Evolutionary conservation across 2,329 filamentous ascomycete species (phyloP).

Genomic region (Neoscytalidium dimidiatum): DNA sequence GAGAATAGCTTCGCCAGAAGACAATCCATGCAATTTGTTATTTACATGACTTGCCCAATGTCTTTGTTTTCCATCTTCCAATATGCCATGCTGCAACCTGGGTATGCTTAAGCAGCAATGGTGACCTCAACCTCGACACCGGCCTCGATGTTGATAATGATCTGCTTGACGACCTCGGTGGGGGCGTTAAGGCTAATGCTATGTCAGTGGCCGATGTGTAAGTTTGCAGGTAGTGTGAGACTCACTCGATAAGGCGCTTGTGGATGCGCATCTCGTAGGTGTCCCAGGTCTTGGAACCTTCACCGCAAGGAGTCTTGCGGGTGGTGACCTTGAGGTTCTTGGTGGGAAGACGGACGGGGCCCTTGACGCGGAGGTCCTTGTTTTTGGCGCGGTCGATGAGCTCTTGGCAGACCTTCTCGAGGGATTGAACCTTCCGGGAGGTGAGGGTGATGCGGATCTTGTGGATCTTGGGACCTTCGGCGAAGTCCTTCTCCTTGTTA

Average conservation of each 20-base stretch:
- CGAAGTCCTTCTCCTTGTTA: slow-evolving; percentile 91
- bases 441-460: slow-evolving; percentile 98
- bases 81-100: neutral
- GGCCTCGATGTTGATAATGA: slow-evolving; percentile 94
- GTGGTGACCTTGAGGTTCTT: slow-evolving; percentile 96
- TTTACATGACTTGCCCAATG: slow-evolving; percentile 16
- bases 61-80: neutral
- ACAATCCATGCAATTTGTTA: slow-evolving; percentile 8
- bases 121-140: slow-evolving; percentile 93
- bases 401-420: slow-evolving; percentile 95
- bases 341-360: slow-evolving; percentile 94
- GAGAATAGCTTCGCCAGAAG: neutral
- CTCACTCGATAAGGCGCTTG: slow-evolving; percentile 94
- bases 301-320: slow-evolving; percentile 98
- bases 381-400: slow-evolving; percentile 97
- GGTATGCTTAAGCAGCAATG: slow-evolving; percentile 69
- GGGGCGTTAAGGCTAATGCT: slow-evolving; percentile 78
- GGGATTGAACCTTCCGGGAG: slow-evolving; percentile 88
- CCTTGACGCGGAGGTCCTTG: slow-evolving; percentile 99
- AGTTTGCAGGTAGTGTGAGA: slow-evolving; percentile 25
- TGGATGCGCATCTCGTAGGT: slow-evolving; percentile 98
- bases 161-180: slow-evolving; percentile 96
- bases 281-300: slow-evolving; percentile 99
- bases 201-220: neutral
- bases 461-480: slow-evolving; percentile 93